Conservation (phyloP, 2,329 filamentous ascomycete species). For the Ophiobolus disseminans region DNA sequence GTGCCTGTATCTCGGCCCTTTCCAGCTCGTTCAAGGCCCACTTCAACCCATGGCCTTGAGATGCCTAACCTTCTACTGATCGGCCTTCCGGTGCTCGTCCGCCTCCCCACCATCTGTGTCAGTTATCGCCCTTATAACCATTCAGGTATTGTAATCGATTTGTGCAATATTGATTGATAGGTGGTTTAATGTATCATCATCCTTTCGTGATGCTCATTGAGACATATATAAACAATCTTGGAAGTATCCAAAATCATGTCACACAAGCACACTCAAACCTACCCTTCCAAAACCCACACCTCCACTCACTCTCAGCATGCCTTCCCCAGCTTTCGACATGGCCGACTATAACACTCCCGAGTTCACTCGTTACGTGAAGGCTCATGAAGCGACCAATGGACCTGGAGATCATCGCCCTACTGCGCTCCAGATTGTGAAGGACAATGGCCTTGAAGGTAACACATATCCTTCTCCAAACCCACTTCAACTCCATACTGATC, state of each 20-base stretch:
- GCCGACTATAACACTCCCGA: constrained; percentile 4
- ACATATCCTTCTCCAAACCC: not conserved
- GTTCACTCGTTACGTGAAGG: constrained; percentile 14
- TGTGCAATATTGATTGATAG: no score
- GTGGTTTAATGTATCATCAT: no score
- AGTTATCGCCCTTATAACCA: not conserved
- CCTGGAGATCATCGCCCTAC: constrained; percentile 53
- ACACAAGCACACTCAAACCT: not conserved
- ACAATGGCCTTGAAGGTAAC: constrained; percentile 36
- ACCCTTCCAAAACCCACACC: not conserved
- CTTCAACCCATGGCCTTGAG: no score
- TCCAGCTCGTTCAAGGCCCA: no score
- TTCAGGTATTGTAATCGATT: no score
- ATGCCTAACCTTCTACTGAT: no score
- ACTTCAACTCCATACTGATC: not conserved
- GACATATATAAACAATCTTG: no score
- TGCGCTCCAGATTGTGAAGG: constrained; percentile 49
- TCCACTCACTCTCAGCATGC: not conserved
- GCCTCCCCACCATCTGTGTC: no score
- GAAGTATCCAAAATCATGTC: no score
- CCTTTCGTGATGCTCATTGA: no score
- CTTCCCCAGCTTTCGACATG: constrained; percentile 3
- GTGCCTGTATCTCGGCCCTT: no score
- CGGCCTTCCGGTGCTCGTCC: not conserved
- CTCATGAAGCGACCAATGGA: constrained; percentile 29